Evolutionary conservation across 176 grass and related monocot genomes (phyloP), one percentile per base, ranked within the genome.

Genomic region (Poa pratensis): DNA sequence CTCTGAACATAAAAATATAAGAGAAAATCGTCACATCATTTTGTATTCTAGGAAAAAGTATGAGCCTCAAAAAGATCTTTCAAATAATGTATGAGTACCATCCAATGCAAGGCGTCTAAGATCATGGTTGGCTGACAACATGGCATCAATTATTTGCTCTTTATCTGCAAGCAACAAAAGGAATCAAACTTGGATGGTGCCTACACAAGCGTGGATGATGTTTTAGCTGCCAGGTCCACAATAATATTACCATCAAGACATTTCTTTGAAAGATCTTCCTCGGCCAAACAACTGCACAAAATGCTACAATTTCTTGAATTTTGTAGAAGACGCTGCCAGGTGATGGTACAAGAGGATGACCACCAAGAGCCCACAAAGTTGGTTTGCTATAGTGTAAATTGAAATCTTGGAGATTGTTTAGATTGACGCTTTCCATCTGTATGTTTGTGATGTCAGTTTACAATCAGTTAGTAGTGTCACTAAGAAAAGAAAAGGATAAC

Each of bases 311-410:
- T 74, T 90, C 79, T 72, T 89, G 95, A 37, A 95, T 40, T 82
- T 93, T 89, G 19, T 85, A 77, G 34, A 88, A 98, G 39, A 95
- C 63, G 75, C 23, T 76, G 59, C 82, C 82, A 88, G 87, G 93
- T 61, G 89, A 73, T 83, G 95, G 91, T 49, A 98, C 40, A 77
- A 92, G 57, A 53, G 93, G 95, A 93, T 95, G 95, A 28, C 95
- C 95, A 39, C 93, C 95, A 79, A 87, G 84, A 22, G 58, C 30
- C 95, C 95, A 98, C 65, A 98, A 86, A 72, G 85, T 92, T 76
- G 91, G 92, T 66, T 94, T 83, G 79, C 59, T 83, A 53, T 82
- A 73, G 28, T 86, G 82, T 75, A 88, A 89, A 88, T 67, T 92
- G 57, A 89, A 85, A 88, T 84, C 89, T 85, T 78, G 79, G 39